Base-by-base conservation (phyloP, 805 yeast genomes). In the Clavispora asparagi region DNA sequence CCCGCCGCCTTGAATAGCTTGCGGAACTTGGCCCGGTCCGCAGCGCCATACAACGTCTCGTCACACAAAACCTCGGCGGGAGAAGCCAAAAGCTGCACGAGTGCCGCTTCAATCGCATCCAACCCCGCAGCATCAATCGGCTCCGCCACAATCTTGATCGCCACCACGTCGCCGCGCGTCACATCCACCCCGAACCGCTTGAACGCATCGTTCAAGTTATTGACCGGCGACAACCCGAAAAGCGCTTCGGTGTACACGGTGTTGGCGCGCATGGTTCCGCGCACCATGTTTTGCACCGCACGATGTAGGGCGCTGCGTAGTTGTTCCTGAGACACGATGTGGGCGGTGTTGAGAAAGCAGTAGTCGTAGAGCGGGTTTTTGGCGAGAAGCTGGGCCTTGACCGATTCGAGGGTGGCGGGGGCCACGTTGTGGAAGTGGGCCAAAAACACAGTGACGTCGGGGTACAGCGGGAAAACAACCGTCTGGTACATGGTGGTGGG, bases 221-320 rank as follows among this genome's bases (percentile, higher is more conserved):
- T 82, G 7, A 80, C 74, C 1, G 92, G 88, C 1, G 90, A 79
- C 48, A 88, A 66, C 47, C 82, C 78, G 57, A 83, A 78, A 23
- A 87, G 76, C 35, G 85, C 70, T 57, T 88, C 95, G 0, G 94
- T 82, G 58, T 86, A 85, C 29, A 87, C 54, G 0, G 82, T 75
- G 53, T 76, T 81, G 9, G 95, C 83, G 52, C 82, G 75, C 70
- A 79, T 71, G 17, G 63, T 71, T 12, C 70, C 77, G 32, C 70
- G 68, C 1, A 59, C 59, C 23, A 62, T 55, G 59, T 85, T 90
- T 12, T 74, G 61, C 2, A 87, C 54, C 2, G 87, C 78, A 52
- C 83, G 76, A 59, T 83, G 80, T 1, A 83, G 61, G 1, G 87
- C 82, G 40, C 82, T 70, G 44, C 71, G 67, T 11, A 88, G 53